Evolutionary conservation across 345 rosid genomes (phyloP), one percentile per base, ranked within the genome.

Genomic region (Microcos paniculata): DNA sequence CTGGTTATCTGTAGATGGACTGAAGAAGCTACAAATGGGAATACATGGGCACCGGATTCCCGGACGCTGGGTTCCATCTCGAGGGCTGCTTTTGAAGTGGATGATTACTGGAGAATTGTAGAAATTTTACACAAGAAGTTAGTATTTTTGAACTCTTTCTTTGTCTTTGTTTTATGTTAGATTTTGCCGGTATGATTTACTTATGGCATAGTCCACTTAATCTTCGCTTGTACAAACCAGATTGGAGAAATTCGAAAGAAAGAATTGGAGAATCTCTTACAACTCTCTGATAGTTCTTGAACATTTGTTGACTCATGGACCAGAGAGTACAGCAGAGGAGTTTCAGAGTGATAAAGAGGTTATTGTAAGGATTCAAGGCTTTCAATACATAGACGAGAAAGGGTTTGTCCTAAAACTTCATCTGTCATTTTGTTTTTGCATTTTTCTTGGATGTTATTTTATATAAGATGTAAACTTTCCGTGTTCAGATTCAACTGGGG

Each of bases 401-500:
- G 98, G 98, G 97, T 92, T 61, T 43, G 90, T 75, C 3, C 31
- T n/a, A 16, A 11, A 62, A 16, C 35, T 75, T 63, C 67, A 9
- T 8, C 31, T 12, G 16, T 74, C 21, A 21, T 35, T 35, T 42
- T 28, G 8, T 24, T 13, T 42, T 45, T 45, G 57, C 1, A 15
- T 16, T 31, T 31, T 14, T n/a, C n/a, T 3, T 4, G 18, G 30
- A 21, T 52, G 42, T 64, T 19, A 8, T 1, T 21, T 35, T 35
- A 0, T 2, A 9, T 9, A 10, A 64, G 49, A 64, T 16, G 2
- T 33, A 51, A n/a, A 53, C 40, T 48, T 62, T 56, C 23, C 0
- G 51, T 49, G 38, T 81, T 82, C 84, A 93, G 99, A 74, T 93
- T 95, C 80, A 90, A 95, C 56, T 95, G 99, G 99, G 99, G 99